Base-by-base conservation (phyloP, 2,329 filamentous ascomycete species). In the Bertia moriformis region DNA sequence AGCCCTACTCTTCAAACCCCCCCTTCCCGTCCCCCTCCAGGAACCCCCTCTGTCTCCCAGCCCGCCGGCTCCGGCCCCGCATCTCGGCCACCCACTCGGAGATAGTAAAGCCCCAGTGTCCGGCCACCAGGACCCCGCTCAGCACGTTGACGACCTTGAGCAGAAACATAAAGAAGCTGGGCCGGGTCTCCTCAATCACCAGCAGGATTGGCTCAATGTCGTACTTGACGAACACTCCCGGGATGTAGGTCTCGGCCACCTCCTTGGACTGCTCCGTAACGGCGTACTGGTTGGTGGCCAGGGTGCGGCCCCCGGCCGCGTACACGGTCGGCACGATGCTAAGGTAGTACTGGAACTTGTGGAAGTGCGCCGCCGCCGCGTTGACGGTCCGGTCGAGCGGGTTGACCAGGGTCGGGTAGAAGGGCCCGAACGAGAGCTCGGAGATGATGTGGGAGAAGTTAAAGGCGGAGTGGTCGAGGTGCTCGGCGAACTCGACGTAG, bases 401-500 rank as follows among this genome's bases (percentile, higher is more conserved):
- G 63, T 98, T 98, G 51, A 82, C 73, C 40, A 98, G 78, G 18
- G 81, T 85, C 1, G 91, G 89, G 63, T 95, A 96, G 65, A 88
- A 94, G n/a, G 87, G 81, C 3, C 91, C 91, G 59, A 94, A 98
- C 42, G 88, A 95, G 49, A 98, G 75, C 60, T 98, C 91, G 51
- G 83, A 88, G 64, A 98, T 77, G 58, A 94, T 80, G 65, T 98
- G 91, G 20, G 86, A 89, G 69, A 98, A 98, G 70, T 98, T 96
- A 71, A 98, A 95, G 17, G 70, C 84, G 89, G 49, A 17, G 57
- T 96, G 89, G 51, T 93, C 83, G 46, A 96, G 62, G 63, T 96
- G 88, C 29, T 63, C 66, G 29, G 79, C 83, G 47, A 76, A 68
- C 54, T 88, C 86, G 59, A 75, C 73, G 59, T 98, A 98, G n/a